Conservation (phyloP, 148 eudicot genomes). For the Pharnaceum exiguum region DNA sequence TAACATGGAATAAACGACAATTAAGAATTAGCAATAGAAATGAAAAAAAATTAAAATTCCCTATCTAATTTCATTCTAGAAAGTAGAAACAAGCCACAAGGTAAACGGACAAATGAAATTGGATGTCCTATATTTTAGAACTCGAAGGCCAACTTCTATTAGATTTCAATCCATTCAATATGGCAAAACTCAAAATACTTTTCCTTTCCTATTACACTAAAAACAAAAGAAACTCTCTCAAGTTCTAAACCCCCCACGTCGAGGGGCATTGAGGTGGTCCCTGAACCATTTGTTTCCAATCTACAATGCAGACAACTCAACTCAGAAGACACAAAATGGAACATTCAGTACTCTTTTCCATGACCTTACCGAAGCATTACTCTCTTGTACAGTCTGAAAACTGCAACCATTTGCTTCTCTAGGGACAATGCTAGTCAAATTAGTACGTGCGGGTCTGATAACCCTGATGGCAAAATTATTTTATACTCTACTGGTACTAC, state of each 20-base stretch:
- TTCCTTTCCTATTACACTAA: not conserved
- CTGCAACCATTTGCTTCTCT: not conserved
- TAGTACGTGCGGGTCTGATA: not conserved
- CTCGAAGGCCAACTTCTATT: too few relatives aligned
- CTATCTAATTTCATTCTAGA: too few relatives aligned
- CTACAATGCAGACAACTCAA: not conserved
- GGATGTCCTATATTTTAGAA: too few relatives aligned
- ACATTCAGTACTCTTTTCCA: conserved; percentile 12
- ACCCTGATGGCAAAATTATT: too few relatives aligned
- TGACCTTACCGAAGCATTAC: not conserved
- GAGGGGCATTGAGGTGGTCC: conserved; percentile 22
- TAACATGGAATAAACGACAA: too few relatives aligned
- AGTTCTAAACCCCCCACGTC: conserved; percentile 15
- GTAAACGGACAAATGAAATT: too few relatives aligned
- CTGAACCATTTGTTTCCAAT: not conserved
- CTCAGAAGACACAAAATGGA: conserved; percentile 22
- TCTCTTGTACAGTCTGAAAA: not conserved
- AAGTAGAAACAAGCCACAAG: too few relatives aligned
- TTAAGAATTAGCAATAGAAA: too few relatives aligned
- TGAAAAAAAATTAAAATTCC: too few relatives aligned
- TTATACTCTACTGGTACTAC: too few relatives aligned
- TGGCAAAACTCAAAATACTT: too few relatives aligned
- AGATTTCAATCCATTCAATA: too few relatives aligned
- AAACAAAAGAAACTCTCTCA: conserved; percentile 4
- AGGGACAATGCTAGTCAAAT: conserved; percentile 8